phyloP scores from a whole-genome alignment of 2,329 filamentous ascomycete species.

The Dothideomycetes sp. region DNA sequence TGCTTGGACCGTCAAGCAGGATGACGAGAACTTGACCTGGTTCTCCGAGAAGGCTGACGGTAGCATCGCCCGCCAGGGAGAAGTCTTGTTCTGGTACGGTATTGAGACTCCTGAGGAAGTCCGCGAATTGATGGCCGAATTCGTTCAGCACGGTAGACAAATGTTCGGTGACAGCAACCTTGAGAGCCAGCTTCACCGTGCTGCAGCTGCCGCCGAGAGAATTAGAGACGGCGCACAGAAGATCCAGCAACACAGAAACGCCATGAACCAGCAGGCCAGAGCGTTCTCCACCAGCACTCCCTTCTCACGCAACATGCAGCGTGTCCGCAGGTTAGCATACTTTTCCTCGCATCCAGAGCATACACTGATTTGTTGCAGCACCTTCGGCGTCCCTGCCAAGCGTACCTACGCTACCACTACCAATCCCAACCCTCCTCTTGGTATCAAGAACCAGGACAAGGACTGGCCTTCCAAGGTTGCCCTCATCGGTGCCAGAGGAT shows the following conservation, averaged over 20 bases:
- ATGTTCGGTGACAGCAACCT: slow-evolving; percentile 88
- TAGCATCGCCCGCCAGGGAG: slow-evolving; percentile 67
- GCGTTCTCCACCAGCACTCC: slow-evolving; percentile 55
- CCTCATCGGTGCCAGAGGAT: slow-evolving; percentile 84
- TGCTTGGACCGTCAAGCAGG: slow-evolving; percentile 92
- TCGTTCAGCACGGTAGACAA: slow-evolving; percentile 68
- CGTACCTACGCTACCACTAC: slow-evolving; percentile 55
- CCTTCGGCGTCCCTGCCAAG: slow-evolving; percentile 14
- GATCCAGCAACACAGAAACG: slow-evolving; percentile 28
- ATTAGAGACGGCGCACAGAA: slow-evolving; percentile 41
- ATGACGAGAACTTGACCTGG: slow-evolving; percentile 95
- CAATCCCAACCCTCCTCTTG: slow-evolving; percentile 84
- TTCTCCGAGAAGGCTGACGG: slow-evolving; percentile 97
- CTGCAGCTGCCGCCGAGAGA: slow-evolving; percentile 59
- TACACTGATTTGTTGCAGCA: not conserved
- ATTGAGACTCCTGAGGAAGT: slow-evolving; percentile 75
- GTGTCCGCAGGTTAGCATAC: slow-evolving; percentile 7
- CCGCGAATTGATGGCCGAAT: slow-evolving; percentile 73
- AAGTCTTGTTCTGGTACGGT: slow-evolving; percentile 95
- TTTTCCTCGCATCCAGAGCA: not conserved
- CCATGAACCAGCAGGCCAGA: slow-evolving; percentile 48
- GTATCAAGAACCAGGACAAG: slow-evolving; percentile 80
- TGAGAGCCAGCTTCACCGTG: slow-evolving; percentile 72
- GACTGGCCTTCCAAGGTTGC: slow-evolving; percentile 68
- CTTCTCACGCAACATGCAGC: slow-evolving; percentile 16